A percentile compares a stretch with the other conserved stretches of the same genome.
Evolutionary conservation across 805 yeast species (phyloP).

Genomic region (Candida alai): DNA sequence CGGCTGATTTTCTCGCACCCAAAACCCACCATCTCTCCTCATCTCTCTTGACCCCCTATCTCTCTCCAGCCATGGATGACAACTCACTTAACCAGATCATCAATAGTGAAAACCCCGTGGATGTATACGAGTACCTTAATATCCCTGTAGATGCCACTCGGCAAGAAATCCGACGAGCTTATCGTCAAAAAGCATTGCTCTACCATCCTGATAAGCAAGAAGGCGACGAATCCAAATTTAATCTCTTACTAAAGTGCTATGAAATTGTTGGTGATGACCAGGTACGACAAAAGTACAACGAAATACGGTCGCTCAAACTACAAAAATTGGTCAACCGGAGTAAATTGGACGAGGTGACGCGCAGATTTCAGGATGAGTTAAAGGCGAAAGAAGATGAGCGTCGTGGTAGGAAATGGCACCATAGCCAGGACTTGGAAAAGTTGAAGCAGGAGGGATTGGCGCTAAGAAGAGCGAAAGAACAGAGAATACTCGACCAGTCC

Average conservation of each 20-base stretch:
- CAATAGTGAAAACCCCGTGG: slow-evolving; percentile 24
- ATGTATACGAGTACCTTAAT: slow-evolving; percentile 25
- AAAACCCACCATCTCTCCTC: background rate
- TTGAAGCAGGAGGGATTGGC: slow-evolving; percentile 26
- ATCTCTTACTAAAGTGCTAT: slow-evolving; percentile 25
- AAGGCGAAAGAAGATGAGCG: slow-evolving; percentile 19
- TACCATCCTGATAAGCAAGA: slow-evolving; percentile 40
- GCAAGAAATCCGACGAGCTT: slow-evolving; percentile 24
- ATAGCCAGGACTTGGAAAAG: slow-evolving; percentile 8
- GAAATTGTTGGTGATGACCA: slow-evolving; percentile 25
- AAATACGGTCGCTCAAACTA: slow-evolving; percentile 16
- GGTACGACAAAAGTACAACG: slow-evolving; percentile 28
- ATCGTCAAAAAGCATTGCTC: slow-evolving; percentile 31
- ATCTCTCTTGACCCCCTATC: no score
- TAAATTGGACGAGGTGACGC: slow-evolving; percentile 19
- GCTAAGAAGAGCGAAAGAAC: slow-evolving; percentile 23
- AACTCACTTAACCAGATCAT: slow-evolving; percentile 11
- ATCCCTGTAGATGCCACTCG: slow-evolving; percentile 19
- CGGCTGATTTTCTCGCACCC: slow-evolving; percentile 4
- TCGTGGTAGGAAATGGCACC: background rate
- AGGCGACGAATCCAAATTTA: slow-evolving; percentile 27
- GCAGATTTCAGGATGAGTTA: slow-evolving; percentile 27
- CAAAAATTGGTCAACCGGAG: slow-evolving; percentile 11
- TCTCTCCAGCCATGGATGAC: background rate
- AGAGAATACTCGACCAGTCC: slow-evolving; percentile 2